Percentiles rank a stretch among this genome's conserved stretches.
These are phyloP conservation scores for Rhamnella rubrinervis DNA, from an alignment of 331 rosid species.

Conservation along the genomic window DNA sequence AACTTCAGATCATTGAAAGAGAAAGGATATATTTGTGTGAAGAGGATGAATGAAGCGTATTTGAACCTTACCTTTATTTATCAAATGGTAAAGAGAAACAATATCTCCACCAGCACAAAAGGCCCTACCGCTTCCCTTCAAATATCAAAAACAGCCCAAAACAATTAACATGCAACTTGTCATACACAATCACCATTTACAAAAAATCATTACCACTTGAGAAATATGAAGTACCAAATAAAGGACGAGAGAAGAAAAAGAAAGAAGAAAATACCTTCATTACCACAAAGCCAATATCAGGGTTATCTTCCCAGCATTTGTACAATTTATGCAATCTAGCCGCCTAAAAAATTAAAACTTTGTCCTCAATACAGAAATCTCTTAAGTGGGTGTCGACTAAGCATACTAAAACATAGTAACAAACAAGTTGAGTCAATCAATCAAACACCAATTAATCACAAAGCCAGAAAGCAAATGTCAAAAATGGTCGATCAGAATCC, in stretches of 20 bases:
- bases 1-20: neutral
- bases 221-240: neutral
- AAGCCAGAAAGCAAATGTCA: no score
- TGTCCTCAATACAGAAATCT: neutral
- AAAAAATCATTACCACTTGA: neutral
- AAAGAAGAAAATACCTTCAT: conserved; percentile 48
- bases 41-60: neutral
- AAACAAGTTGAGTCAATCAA: no score
- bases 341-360: conserved; percentile 32
- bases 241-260: neutral
- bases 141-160: conserved; percentile 21
- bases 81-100: conserved; percentile 50
- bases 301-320: conserved; percentile 72
- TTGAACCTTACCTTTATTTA: conserved; percentile 35
- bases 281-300: conserved; percentile 73
- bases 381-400: neutral
- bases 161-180: conserved; percentile 2
- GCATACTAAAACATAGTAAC: no score
- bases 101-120: conserved; percentile 95
- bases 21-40: no score
- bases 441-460: no score
- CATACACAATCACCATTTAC: neutral
- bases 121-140: conserved; percentile 87
- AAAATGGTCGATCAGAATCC: no score
- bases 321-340: conserved; percentile 60